Percentiles rank a stretch among this genome's conserved stretches.
Conservation (phyloP, 2,329 filamentous ascomycete genomes). For the Hypoxylon sp. region DNA sequence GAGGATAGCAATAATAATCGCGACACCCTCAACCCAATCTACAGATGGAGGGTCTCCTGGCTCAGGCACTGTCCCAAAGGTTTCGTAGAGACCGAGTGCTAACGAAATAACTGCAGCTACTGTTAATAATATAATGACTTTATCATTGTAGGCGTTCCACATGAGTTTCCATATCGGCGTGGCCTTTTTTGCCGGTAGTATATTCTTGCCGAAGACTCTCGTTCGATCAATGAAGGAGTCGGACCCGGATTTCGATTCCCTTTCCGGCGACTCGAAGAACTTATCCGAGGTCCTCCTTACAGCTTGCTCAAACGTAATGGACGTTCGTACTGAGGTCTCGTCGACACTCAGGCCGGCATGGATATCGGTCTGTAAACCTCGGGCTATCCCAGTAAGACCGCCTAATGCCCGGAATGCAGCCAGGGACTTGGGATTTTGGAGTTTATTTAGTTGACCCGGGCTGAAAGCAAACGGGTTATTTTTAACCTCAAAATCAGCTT, state of each 20-base stretch:
- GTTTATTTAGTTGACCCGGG: conserved; percentile 80
- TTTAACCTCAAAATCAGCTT: conserved; percentile 76
- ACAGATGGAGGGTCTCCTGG: conserved; percentile 61
- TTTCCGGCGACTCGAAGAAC: conserved; percentile 41
- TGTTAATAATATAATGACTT: conserved; percentile 78
- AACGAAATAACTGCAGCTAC: conserved; percentile 78
- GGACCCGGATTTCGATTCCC: conserved; percentile 30
- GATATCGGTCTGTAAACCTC: conserved; percentile 75
- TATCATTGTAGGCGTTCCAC: conserved; percentile 81
- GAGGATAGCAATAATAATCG: conserved; percentile 72
- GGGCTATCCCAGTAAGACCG: conserved; percentile 77
- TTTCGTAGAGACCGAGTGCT: conserved; percentile 78
- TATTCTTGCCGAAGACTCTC: conserved; percentile 72
- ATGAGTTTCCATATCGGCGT: conserved; percentile 71
- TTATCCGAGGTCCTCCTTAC: conserved; percentile 46
- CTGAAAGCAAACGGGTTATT: conserved; percentile 82
- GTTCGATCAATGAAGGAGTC: conserved; percentile 65
- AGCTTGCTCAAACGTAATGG: conserved; percentile 53
- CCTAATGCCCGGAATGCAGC: conserved; percentile 79
- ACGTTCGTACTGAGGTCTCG: conserved; percentile 63
- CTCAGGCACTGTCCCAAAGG: conserved; percentile 63
- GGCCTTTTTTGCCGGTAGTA: conserved; percentile 71
- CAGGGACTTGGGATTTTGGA: conserved; percentile 82
- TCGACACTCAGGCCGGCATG: conserved; percentile 77
- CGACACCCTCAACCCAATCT: conserved; percentile 75